phyloP scores from a whole-genome alignment of 164 flowering plant species.

The Paratinospora sagittata region DNA sequence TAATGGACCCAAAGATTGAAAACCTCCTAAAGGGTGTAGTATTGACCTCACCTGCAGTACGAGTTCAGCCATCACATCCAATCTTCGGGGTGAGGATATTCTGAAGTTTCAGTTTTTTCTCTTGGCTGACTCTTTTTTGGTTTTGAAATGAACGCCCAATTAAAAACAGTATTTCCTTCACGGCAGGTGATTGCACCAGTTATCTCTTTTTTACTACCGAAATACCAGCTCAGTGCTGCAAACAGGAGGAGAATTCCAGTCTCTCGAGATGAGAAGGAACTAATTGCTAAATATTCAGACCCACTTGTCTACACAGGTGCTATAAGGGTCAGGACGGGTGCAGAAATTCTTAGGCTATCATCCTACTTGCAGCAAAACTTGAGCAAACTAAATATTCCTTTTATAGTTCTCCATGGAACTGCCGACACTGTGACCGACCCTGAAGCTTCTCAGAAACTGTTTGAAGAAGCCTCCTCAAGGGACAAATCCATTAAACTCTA shows the following conservation, averaged over 20 bases:
- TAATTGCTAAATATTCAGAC: conserved; percentile 76
- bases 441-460: conserved; percentile 50
- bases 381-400: conserved; percentile 42
- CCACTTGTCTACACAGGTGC: conserved; percentile 85
- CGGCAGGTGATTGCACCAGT: conserved; percentile 76
- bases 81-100: conserved; percentile 41
- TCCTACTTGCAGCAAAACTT: conserved; percentile 55
- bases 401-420: conserved; percentile 82
- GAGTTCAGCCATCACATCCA: conserved; percentile 85
- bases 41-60: conserved; percentile 76
- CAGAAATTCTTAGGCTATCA: conserved; percentile 67
- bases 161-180: conserved; percentile 2
- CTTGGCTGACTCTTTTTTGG: background rate
- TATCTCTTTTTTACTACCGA: conserved; percentile 55
- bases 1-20: conserved; percentile 62
- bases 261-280: conserved; percentile 72
- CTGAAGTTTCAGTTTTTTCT: background rate
- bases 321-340: conserved; percentile 68
- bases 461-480: conserved; percentile 61
- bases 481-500: conserved; percentile 71
- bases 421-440: conserved; percentile 83
- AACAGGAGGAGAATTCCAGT: conserved; percentile 57
- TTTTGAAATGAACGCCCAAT: background rate
- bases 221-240: conserved; percentile 59
- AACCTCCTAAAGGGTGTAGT: conserved; percentile 50